A percentile compares a stretch with the other conserved stretches of the same genome.
phyloP scores from a whole-genome alignment of 2,329 filamentous ascomycete genomes.

The Penicillium decumbens region DNA sequence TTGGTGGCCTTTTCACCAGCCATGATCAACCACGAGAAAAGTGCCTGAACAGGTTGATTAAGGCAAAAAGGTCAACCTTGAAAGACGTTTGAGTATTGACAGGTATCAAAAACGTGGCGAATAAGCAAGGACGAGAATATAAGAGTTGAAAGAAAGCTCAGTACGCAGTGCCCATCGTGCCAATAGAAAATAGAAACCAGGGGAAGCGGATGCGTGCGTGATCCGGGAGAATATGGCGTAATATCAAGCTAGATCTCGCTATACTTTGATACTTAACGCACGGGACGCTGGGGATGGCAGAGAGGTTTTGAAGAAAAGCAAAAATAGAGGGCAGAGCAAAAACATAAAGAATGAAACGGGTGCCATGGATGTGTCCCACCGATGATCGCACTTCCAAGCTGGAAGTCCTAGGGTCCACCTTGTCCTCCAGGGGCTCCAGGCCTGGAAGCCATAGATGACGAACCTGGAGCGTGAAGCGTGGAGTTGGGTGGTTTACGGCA shows the following conservation, averaged over 20 bases:
- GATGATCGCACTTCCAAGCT: slow-evolving; percentile 18
- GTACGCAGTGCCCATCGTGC: background rate
- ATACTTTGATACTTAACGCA: background rate
- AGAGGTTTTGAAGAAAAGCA: background rate
- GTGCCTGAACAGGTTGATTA: background rate
- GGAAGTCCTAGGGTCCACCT: slow-evolving; percentile 16
- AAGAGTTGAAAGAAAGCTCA: background rate
- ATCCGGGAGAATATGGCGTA: slow-evolving; percentile 22
- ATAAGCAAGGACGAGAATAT: slow-evolving; percentile 10
- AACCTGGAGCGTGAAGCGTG: slow-evolving; percentile 20
- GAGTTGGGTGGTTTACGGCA: background rate
- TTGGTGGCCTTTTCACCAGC: slow-evolving; percentile 46
- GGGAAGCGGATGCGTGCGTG: slow-evolving; percentile 17
- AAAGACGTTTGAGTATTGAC: background rate
- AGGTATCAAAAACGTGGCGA: slow-evolving; percentile 11
- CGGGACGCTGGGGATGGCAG: background rate
- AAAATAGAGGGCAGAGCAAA: background rate
- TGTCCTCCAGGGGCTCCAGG: slow-evolving; percentile 9
- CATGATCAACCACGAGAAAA: slow-evolving; percentile 26
- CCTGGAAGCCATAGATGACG: slow-evolving; percentile 29
- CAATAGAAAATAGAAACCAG: background rate
- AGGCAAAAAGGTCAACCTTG: background rate
- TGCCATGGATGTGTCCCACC: slow-evolving; percentile 18
- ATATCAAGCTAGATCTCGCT: slow-evolving; percentile 20
- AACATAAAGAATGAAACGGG: slow-evolving; percentile 3